Evolutionary conservation across 768 basidiomycete species (phyloP).

Genomic region (Boletus subparvulus): DNA sequence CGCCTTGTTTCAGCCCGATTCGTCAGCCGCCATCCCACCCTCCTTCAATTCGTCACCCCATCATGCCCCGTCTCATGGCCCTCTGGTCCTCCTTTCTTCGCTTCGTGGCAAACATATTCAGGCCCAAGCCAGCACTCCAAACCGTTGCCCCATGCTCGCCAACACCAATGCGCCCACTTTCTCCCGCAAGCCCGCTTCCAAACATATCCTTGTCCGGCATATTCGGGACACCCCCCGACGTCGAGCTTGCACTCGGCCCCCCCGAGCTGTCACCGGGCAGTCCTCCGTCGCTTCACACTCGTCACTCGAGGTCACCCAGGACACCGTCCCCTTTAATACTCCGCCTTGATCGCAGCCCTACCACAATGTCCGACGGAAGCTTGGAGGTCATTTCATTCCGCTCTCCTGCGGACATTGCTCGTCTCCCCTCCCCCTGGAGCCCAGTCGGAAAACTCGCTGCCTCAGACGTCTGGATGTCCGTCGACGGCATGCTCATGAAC

Average conservation of each 20-base stretch:
- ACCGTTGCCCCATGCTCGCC: too few relatives aligned
- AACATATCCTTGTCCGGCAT: slow-evolving; percentile 21
- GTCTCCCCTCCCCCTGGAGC: slow-evolving; percentile 33
- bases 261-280: too few relatives aligned
- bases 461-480: slow-evolving; percentile 25
- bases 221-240: slow-evolving; percentile 12
- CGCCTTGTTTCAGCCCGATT: neutral
- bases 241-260: neutral
- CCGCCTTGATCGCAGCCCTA: slow-evolving; percentile 26
- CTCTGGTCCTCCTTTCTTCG: slow-evolving; percentile 16
- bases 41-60: too few relatives aligned
- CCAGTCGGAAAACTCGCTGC: slow-evolving; percentile 13
- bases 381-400: slow-evolving; percentile 24
- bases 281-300: slow-evolving; percentile 9
- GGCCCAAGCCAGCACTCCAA: too few relatives aligned
- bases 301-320: slow-evolving; percentile 11
- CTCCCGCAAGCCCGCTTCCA: too few relatives aligned
- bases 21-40: neutral
- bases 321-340: slow-evolving; percentile 14
- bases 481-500: slow-evolving; percentile 18
- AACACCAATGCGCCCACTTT: too few relatives aligned
- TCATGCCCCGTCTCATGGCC: slow-evolving; percentile 5
- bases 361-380: slow-evolving; percentile 25
- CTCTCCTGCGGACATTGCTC: slow-evolving; percentile 12
- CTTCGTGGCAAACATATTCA: slow-evolving; percentile 11